phyloP scores from a whole-genome alignment of 768 basidiomycete species.

The Suillus subaureus region DNA sequence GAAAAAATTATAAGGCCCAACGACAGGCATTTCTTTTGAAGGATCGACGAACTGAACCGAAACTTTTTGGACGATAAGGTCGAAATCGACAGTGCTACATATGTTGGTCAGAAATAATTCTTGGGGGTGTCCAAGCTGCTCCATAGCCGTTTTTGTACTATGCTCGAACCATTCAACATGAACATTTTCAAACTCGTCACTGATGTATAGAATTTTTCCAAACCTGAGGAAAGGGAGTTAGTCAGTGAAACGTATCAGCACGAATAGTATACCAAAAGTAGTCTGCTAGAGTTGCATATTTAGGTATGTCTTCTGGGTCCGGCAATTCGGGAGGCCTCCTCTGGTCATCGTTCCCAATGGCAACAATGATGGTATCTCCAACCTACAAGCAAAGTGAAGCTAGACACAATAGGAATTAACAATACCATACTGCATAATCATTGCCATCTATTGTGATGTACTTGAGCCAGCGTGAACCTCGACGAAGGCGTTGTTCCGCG shows the following conservation, averaged over 20 bases:
- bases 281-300: constrained; percentile 46
- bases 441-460: constrained; percentile 46
- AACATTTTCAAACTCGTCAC: constrained; percentile 41
- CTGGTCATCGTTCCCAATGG: constrained; percentile 36
- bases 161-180: constrained; percentile 83
- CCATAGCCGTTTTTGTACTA: constrained; percentile 58
- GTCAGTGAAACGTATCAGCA: not conserved
- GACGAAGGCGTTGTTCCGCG: constrained; percentile 35
- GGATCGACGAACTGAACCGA: constrained; percentile 39
- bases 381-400: constrained; percentile 39
- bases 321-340: constrained; percentile 38
- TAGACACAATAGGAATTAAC: not conserved
- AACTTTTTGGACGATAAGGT: constrained; percentile 50
- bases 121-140: constrained; percentile 60
- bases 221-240: constrained; percentile 51
- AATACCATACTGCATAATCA: constrained; percentile 42
- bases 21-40: constrained; percentile 25
- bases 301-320: constrained; percentile 36
- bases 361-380: constrained; percentile 64
- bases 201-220: constrained; percentile 59
- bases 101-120: constrained; percentile 65
- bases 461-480: constrained; percentile 38
- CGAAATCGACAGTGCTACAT: constrained; percentile 48
- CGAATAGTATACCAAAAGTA: constrained; percentile 60
- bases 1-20: constrained; percentile 49